Base-by-base conservation (phyloP, 31 red algal species). In the Asparagopsis taxiformis region DNA sequence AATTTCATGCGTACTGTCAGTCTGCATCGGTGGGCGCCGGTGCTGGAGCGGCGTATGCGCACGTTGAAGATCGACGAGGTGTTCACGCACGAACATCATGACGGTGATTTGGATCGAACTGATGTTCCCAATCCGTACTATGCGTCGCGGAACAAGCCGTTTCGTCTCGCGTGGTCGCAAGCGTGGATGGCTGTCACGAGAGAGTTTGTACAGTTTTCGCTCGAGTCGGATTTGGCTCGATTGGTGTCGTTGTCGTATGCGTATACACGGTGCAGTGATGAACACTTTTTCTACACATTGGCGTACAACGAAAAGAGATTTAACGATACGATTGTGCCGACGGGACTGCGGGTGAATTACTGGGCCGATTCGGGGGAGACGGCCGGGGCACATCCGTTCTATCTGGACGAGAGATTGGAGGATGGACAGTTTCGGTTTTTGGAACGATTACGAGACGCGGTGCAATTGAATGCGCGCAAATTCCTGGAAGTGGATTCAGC, bases 141-240 rank as follows among this genome's bases (percentile, higher is more conserved):
- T n/a, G n/a, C n/a, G n/a, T n/a, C n/a, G n/a, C n/a, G n/a, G n/a
- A n/a, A n/a, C n/a, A n/a, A n/a, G n/a, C n/a, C n/a, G n/a, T n/a
- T n/a, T n/a, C n/a, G n/a, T n/a, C n/a, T n/a, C n/a, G n/a, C n/a
- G n/a, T n/a, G n/a, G n/a, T n/a, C n/a, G n/a, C n/a, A 92, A 53
- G 76, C 75, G 8, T 92, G 88, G 88, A 92, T 92, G 88, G 39
- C 85, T 2, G 46, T 76, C 33, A 61, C 66, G 25, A 34, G 61
- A 31, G 35, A 67, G 23, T 77, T 77, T 78, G 58, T 52, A 1
- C 29, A 70, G n/a, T 76, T 63, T 54, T 17, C 77, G 17, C 24
- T 88, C 16, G 30, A 19, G 5, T 41, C 51, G 17, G 30, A 61
- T 1, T 25, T 9, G 3, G 72, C 83, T 59, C 62, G 83, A 51